Conservation (phyloP, 2,329 filamentous ascomycete species). For the Coleophoma eucalyptorum region DNA sequence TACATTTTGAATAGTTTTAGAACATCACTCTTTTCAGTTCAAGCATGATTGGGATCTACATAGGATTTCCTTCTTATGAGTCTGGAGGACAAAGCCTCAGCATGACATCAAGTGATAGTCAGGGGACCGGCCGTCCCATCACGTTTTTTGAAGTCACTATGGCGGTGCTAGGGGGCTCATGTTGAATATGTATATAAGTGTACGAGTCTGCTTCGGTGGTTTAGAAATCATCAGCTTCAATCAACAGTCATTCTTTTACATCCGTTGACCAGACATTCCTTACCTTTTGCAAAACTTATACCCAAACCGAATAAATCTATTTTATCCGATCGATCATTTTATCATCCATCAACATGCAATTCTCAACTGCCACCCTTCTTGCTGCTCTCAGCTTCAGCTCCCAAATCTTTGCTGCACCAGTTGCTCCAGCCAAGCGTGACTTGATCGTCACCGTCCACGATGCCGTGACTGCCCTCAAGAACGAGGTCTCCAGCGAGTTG, state of each 20-base stretch:
- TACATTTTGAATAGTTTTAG: too few relatives aligned
- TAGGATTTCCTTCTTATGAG: too few relatives aligned
- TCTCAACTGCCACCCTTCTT: conserved; percentile 2
- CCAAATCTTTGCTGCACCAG: conserved; percentile 5
- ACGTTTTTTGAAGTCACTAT: too few relatives aligned
- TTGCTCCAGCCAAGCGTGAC: not conserved
- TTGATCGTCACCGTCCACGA: not conserved
- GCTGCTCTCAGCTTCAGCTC: conserved; percentile 7
- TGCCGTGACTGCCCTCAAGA: not conserved
- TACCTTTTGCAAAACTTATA: not conserved
- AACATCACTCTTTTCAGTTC: too few relatives aligned
- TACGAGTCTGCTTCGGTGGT: too few relatives aligned
- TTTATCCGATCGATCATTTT: too few relatives aligned
- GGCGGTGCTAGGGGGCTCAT: too few relatives aligned
- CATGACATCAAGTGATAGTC: too few relatives aligned
- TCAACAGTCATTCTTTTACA: conserved; percentile 5
- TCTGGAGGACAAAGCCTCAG: too few relatives aligned
- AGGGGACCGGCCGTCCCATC: too few relatives aligned
- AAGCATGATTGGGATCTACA: too few relatives aligned
- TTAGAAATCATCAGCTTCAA: not conserved
- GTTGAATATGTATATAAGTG: too few relatives aligned
- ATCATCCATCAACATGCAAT: conserved; percentile 9
- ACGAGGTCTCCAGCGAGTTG: conserved; percentile 1
- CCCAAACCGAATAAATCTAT: not conserved
- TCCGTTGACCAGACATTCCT: not conserved